Evolutionary conservation across 1,139 yeast genomes (phyloP), one percentile per base, ranked within the genome.

Genomic region (Taphrina confusa): DNA sequence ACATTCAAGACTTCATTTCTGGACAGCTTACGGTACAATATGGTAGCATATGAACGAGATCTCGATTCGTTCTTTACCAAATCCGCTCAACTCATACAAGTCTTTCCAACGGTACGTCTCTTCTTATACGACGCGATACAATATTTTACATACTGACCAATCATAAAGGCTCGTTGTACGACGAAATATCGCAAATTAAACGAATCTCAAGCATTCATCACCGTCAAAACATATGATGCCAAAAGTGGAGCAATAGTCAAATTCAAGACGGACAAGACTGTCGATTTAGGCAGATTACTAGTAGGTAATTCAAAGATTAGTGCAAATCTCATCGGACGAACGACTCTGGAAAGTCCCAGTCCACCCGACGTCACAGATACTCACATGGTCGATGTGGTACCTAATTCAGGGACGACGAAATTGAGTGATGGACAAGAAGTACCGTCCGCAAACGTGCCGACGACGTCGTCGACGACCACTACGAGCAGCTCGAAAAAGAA

Each of bases 21-120:
- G n/a, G n/a, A 34, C 16, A 34, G 18, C 3, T n/a, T 34, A 9
- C 39, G 14, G n/a, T 9, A 8, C 11, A 11, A 28, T 12, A 37
- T 34, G 55, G 55, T 55, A 8, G 52, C 44, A 16, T 54, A 25
- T 27, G 58, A 54, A 51, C n/a, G 58, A 16, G 58, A 54, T 18
- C 23, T 54, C 4, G 42, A 45, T 18, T 25, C 51, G 2, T 54
- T 54, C 28, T 34, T 54, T 11, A 36, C 25, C 36, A 54, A 42
- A 22, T 54, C 58, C 8, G 27, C 51, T 9, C 58, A 33, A 27
- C 45, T 54, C 22, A 36, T 54, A 4, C 51, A 42, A 22, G 58
- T 37, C 25, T 42, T 30, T 25, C 58, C 58, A 5, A 34, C 44
- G 16, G 58, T 54, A 14, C 23, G 49, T 20, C 14, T 8, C 2